Base-by-base conservation (phyloP, 208 protist genomes). In the Trypanosoma conorhini region DNA sequence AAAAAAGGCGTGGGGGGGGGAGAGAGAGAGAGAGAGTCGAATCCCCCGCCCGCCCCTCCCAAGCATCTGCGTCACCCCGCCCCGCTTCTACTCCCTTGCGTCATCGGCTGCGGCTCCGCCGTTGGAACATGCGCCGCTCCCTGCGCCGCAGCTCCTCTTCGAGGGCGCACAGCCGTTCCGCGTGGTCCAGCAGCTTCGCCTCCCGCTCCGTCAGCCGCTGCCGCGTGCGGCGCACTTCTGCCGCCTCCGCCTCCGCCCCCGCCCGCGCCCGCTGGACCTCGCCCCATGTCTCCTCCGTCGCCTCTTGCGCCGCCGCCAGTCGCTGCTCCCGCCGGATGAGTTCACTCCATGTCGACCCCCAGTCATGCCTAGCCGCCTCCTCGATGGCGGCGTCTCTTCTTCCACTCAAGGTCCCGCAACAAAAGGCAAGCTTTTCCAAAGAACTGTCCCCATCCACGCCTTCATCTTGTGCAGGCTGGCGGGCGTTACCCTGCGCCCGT, bases 141-240 rank as follows among this genome's bases (percentile, higher is more conserved):
- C 50, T 28, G 12, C 35, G 38, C 0, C 64, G 35, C 8, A 69
- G 31, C 59, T 69, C 64, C 31, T 69, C 64, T 31, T 69, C 64
- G 3, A 69, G 64, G 9, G 54, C 64, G 21, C 64, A 42, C 35
- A 69, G 35, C 19, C 64, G 50, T 33, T 69, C 64, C 2, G 64
- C 64, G 9, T 69, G 64, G 19, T 61, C 64, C n/a, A 61, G 24
- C 21, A 69, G 19, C 19, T 10, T 21, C n/a, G 48, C 50, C 35
- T 69, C 64, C 33, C 50, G 42, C 21, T 61, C 7, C 28, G 51
- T 17, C 24, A 61, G 35, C 33, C 48, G 19, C 33, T 69, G 48
- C 42, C 33, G 62, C 24, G 35, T 33, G 9, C 40, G 60, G 22
- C 30, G 60, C 3, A 64, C 5, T 21, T 51, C 13, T 30, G 60